These are phyloP conservation scores for Hemileccinum rubropunctum DNA, from an alignment of 768 basidiomycete species.

Conservation along the genomic window DNA sequence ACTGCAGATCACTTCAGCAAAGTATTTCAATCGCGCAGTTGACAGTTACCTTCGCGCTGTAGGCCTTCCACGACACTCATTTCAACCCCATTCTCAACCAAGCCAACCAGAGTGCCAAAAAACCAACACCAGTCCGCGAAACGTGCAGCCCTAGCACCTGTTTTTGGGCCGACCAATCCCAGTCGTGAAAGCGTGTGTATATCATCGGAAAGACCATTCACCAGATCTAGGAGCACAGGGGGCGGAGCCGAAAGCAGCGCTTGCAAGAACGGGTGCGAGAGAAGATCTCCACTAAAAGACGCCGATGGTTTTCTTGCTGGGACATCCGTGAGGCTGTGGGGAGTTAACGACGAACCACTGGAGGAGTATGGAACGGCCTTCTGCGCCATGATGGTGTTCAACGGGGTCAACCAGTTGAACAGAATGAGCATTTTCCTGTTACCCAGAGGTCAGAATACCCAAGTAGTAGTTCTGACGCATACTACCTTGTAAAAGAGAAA, in stretches of 20 bases:
- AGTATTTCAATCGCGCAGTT: not conserved
- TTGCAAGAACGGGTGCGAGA: constrained; percentile 65
- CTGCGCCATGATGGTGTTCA: constrained; percentile 69
- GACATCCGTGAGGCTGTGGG: constrained; percentile 21
- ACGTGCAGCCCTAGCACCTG: constrained; percentile 67
- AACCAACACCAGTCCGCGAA: constrained; percentile 90
- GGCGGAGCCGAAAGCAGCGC: constrained; percentile 77
- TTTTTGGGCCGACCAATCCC: constrained; percentile 62
- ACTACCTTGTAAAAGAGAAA: constrained; percentile 71
- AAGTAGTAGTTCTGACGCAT: constrained; percentile 5
- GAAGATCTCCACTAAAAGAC: constrained; percentile 18
- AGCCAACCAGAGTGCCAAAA: constrained; percentile 68
- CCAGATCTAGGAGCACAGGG: constrained; percentile 75
- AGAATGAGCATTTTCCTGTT: constrained; percentile 74
- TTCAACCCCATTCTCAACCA: constrained; percentile 84
- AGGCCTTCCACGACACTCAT: constrained; percentile 63
- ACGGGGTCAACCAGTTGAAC: constrained; percentile 81
- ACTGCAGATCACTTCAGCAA: constrained; percentile 41
- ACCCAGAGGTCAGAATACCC: constrained; percentile 3
- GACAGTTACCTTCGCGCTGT: constrained; percentile 55
- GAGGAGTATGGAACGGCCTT: constrained; percentile 63
- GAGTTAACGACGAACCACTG: constrained; percentile 19
- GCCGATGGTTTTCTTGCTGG: constrained; percentile 3
- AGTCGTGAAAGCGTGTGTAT: constrained; percentile 70
- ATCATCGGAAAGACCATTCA: constrained; percentile 75